Percentiles rank a stretch among this genome's conserved stretches.
These are phyloP conservation scores for Piedraia hortae DNA, from an alignment of 2,329 filamentous ascomycete genomes.

Conservation along the genomic window DNA sequence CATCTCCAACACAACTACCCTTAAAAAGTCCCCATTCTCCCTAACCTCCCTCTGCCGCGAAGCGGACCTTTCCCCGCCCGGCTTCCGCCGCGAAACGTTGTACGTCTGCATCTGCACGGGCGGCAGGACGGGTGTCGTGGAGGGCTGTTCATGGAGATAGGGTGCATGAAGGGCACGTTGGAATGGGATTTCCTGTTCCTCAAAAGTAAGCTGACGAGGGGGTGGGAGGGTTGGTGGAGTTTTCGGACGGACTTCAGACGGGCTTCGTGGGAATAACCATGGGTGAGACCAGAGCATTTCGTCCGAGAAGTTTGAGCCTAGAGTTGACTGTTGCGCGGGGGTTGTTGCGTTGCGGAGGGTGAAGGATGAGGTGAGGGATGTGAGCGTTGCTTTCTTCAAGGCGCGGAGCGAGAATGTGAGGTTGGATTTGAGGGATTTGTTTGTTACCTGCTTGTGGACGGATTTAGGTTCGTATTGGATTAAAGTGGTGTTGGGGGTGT, in stretches of 20 bases:
- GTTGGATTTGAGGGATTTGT: conserved; percentile 31
- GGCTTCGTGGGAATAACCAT: conserved; percentile 27
- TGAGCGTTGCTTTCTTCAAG: conserved; percentile 29
- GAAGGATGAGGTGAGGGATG: conserved; percentile 32
- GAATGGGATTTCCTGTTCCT: conserved; percentile 14
- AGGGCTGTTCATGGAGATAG: conserved; percentile 13
- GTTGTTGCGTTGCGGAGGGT: conserved; percentile 11
- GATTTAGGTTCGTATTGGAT: too few species aligned
- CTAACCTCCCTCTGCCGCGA: conserved; percentile 32
- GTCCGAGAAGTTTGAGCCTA: conserved; percentile 23
- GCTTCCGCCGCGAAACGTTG: conserved; percentile 18
- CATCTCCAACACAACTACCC: conserved; percentile 38
- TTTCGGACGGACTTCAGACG: conserved; percentile 32
- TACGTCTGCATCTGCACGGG: conserved; percentile 39
- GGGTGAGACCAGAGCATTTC: conserved; percentile 33
- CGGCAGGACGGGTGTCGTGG: too few species aligned
- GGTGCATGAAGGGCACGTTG: conserved; percentile 13
- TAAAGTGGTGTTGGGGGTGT: conserved; percentile 8
- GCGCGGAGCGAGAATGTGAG: conserved; percentile 33
- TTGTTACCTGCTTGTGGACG: conserved; percentile 16
- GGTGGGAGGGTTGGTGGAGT: conserved; percentile 26
- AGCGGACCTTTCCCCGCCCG: conserved; percentile 8
- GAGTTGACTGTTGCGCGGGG: conserved; percentile 3
- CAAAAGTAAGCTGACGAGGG: conserved; percentile 23
- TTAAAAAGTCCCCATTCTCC: conserved; percentile 35